phyloP scores from a whole-genome alignment of 2,329 filamentous ascomycete species.

The Trichoderma lentiforme region DNA sequence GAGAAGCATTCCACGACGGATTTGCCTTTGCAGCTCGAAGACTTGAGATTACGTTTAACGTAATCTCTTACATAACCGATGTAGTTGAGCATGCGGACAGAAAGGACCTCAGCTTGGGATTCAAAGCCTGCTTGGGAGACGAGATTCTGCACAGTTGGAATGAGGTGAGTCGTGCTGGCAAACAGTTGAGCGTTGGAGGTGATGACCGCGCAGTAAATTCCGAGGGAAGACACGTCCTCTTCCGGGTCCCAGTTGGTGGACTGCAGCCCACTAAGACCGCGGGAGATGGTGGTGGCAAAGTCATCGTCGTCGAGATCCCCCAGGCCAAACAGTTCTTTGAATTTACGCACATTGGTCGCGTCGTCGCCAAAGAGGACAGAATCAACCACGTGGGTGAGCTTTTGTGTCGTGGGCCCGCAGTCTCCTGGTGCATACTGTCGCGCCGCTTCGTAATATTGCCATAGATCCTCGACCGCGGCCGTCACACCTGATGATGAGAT shows the following conservation, averaged over 20 bases:
- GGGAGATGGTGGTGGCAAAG: slow-evolving; percentile 44
- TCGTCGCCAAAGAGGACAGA: slow-evolving; percentile 45
- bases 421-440: slow-evolving; percentile 49
- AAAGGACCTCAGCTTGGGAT: slow-evolving; percentile 36
- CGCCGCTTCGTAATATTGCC: slow-evolving; percentile 56
- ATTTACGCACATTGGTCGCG: slow-evolving; percentile 43
- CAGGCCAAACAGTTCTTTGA: slow-evolving; percentile 47
- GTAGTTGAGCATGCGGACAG: slow-evolving; percentile 49
- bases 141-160: slow-evolving; percentile 36
- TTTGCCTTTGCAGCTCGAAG: slow-evolving; percentile 25
- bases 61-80: slow-evolving; percentile 42
- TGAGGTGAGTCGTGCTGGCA: slow-evolving; percentile 37
- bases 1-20: slow-evolving; percentile 33
- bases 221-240: slow-evolving; percentile 40
- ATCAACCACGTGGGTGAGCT: slow-evolving; percentile 49
- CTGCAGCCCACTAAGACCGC: slow-evolving; percentile 45
- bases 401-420: slow-evolving; percentile 64
- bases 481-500: slow-evolving; percentile 81
- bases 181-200: slow-evolving; percentile 42
- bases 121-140: slow-evolving; percentile 42
- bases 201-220: slow-evolving; percentile 47
- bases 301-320: slow-evolving; percentile 44
- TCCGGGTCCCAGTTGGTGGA: slow-evolving; percentile 53
- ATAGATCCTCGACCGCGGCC: slow-evolving; percentile 74
- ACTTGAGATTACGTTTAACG: slow-evolving; percentile 28